These are phyloP conservation scores for Trypanosoma brucei DNA, from an alignment of 208 protist genomes.

Conservation along the genomic window DNA sequence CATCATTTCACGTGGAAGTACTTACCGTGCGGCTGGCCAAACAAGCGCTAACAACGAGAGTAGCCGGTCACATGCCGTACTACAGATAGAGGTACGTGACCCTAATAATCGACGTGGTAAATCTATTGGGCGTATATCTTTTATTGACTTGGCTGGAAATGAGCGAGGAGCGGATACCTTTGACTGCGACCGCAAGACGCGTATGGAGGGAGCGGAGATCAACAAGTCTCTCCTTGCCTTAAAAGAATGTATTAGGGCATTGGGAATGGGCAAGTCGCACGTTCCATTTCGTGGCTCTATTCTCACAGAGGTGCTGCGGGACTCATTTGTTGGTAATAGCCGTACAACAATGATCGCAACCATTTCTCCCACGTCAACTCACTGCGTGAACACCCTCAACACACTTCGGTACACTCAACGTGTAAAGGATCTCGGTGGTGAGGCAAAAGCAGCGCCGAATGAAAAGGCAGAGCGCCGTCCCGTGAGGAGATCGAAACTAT, in stretches of 20 bases:
- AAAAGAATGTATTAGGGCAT: conserved; percentile 97
- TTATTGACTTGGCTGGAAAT: conserved; percentile 99
- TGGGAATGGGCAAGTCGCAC: conserved; percentile 94
- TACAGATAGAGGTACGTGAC: conserved; percentile 82
- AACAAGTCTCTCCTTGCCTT: conserved; percentile 98
- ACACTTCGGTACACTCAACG: conserved; percentile 97
- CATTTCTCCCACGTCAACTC: conserved; percentile 84
- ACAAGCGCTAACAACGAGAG: conserved; percentile 91
- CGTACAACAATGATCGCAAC: conserved; percentile 97
- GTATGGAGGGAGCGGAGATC: conserved; percentile 98
- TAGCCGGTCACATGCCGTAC: conserved; percentile 90
- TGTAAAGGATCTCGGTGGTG: conserved; percentile 90
- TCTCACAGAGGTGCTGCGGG: conserved; percentile 95
- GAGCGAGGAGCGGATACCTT: conserved; percentile 96
- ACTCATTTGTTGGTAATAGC: conserved; percentile 96
- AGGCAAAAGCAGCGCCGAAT: conserved; percentile 10
- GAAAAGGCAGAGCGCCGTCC: conserved; percentile 18
- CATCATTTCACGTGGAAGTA: conserved; percentile 88
- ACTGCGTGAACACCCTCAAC: conserved; percentile 97
- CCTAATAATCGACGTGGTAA: conserved; percentile 36
- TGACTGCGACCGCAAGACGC: conserved; percentile 92
- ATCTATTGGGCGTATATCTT: conserved; percentile 94
- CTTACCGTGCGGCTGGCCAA: conserved; percentile 80
- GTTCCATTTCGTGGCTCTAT: conserved; percentile 97
- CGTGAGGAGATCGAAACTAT: conserved; percentile 27